Evolutionary conservation across 1,284 basidiomycete species (phyloP), one percentile per base, ranked within the genome.

Genomic region (Caloboletus inedulis): DNA sequence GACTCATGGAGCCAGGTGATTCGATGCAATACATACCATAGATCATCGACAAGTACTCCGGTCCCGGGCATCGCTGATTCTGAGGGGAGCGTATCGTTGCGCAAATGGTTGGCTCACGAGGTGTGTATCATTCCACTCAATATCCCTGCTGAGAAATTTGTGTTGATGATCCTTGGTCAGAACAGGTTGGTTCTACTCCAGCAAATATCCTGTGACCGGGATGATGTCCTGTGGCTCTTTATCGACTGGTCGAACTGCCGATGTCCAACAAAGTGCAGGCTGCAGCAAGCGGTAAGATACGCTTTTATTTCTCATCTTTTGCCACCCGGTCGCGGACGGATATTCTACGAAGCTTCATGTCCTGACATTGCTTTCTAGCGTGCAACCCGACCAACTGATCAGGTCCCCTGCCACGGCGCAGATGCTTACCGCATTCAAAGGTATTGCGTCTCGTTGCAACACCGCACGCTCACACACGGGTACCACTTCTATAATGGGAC

Each of bases 221-320:
- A 78, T 0, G 77, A 83, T 16, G 78, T 78, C 1, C 74, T 97
- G 1, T 93, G 90, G 61, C 79, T 97, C 21, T 95, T 93, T 3
- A 72, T 96, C 21, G 94, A 95, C 67, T 96, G 91, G 89, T 89
- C 88, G 1, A 87, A 87, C 59, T 78, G 87, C 9, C 75, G 78
- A 47, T 65, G 55, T 19, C 68, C 70, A 43, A 57, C 59, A 50
- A 53, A 47, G 71, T 74, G 56, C 34, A 66, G n/a, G 14, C 25
- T n/a, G n/a, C n/a, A n/a, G n/a, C n/a, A n/a, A n/a, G n/a, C n/a
- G n/a, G n/a, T n/a, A n/a, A n/a, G n/a, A n/a, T n/a, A n/a, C n/a
- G n/a, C n/a, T n/a, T n/a, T n/a, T n/a, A n/a, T n/a, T n/a, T n/a
- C n/a, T n/a, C n/a, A n/a, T n/a, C n/a, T n/a, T n/a, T n/a, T n/a